Evolutionary conservation across 192 early-diverging fungal species (phyloP), one percentile per base, ranked within the genome.

Genomic region (Coemansia sp.): DNA sequence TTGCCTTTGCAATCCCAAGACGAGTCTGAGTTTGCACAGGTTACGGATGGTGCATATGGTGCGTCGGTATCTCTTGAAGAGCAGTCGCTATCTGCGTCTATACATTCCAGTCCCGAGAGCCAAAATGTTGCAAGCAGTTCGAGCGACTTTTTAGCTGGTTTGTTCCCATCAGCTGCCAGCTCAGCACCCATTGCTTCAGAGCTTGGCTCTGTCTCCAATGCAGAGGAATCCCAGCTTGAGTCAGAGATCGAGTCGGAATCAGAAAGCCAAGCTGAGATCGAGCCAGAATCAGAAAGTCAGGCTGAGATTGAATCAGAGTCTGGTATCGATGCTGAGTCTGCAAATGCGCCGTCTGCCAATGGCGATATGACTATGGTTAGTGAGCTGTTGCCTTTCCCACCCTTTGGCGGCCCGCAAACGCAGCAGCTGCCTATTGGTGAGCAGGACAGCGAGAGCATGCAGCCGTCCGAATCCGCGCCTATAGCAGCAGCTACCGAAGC

Each of bases 371-470:
- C 67, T 11, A 75, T 69, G 73, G 73, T 22, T 9, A 75, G 67
- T 31, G 63, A 53, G 62, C 67, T 58, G 19, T 49, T 75, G 47
- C 73, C 73, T 52, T 75, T 75, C 55, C 73, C 73, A 20, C 73
- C 73, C 15, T 66, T 75, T 53, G 73, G 73, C 15, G 63, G 59
- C 36, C 68, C 73, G 2, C 68, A 74, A 17, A 48, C 56, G 4
- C 66, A 69, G 52, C 62, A 68, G 37, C 62, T 38, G 44, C 46
- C 66, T 4, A 25, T 57, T 2, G 23, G 34, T n/a, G 60, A 38
- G 28, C 50, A 60, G n/a, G 58, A 59, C 58, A 9, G 12, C 14
- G 46, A 44, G 22, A 26, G 59, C 59, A 50, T 17, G 9, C 19
- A 15, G 22, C 19, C 49, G n/a, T 42, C 14, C 14, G 50, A 51